Evolutionary conservation across 768 basidiomycete genomes (phyloP).

Genomic region (Paxillus rubicundulus): DNA sequence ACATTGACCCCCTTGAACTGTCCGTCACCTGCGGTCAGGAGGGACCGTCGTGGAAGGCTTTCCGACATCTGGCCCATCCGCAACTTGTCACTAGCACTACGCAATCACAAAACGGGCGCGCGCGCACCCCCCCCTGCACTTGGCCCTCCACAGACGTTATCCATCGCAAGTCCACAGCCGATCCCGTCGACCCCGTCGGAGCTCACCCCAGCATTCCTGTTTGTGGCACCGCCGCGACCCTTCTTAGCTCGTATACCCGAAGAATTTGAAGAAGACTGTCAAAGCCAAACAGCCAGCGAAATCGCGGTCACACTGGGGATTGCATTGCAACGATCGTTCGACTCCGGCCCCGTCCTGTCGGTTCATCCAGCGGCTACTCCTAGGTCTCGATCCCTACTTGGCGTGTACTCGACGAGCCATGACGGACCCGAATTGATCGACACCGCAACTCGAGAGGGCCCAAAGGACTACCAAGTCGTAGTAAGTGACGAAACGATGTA

Average conservation of each 20-base stretch:
- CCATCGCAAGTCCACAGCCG: constrained; percentile 12
- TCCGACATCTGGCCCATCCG: constrained; percentile 22
- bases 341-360: constrained; percentile 6
- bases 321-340: constrained; percentile 12
- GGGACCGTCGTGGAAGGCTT: constrained; percentile 15
- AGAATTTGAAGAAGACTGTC: constrained; percentile 24
- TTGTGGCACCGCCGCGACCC: constrained; percentile 18
- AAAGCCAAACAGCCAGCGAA: constrained; percentile 20
- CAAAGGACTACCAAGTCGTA: neutral
- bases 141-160: neutral
- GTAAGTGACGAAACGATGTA: constrained; percentile 1
- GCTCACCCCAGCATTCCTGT: constrained; percentile 21
- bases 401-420: neutral
- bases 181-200: constrained; percentile 36
- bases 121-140: constrained; percentile 1
- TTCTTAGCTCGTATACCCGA: constrained; percentile 29
- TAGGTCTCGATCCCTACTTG: neutral
- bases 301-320: constrained; percentile 9
- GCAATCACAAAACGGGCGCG: constrained; percentile 5
- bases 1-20: constrained; percentile 9
- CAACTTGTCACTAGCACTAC: constrained; percentile 13
- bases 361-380: neutral
- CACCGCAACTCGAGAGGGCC: neutral
- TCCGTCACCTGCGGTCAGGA: constrained; percentile 13
- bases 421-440: neutral